These are phyloP conservation scores for Telfairia occidentalis DNA, from an alignment of 331 rosid genomes.

Conservation along the genomic window DNA sequence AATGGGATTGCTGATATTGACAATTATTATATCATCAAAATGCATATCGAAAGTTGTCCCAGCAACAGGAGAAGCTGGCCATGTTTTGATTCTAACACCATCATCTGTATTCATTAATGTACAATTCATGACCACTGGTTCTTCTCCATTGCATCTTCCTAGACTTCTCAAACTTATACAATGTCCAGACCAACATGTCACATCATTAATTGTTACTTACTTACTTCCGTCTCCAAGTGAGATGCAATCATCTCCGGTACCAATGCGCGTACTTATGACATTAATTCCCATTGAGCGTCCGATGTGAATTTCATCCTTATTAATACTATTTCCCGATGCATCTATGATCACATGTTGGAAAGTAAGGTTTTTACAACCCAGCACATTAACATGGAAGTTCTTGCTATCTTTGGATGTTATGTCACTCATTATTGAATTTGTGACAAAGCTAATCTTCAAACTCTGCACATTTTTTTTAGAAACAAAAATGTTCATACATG, in stretches of 20 bases:
- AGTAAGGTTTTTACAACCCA: neutral
- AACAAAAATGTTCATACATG: too few relatives aligned
- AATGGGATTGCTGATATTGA: conserved; percentile 25
- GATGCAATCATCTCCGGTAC: conserved; percentile 24
- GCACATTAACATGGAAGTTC: neutral
- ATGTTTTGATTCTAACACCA: conserved; percentile 45
- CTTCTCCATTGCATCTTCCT: conserved; percentile 21
- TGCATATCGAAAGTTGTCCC: conserved; percentile 8
- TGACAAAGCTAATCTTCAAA: neutral
- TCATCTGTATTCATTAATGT: conserved; percentile 13
- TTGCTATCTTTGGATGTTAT: conserved; percentile 11
- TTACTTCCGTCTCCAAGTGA: conserved; percentile 32
- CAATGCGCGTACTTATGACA: neutral
- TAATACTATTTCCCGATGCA: neutral
- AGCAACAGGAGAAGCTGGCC: conserved; percentile 19
- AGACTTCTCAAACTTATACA: conserved; percentile 38
- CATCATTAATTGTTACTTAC: neutral
- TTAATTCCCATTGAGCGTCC: conserved; percentile 1
- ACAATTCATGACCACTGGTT: conserved; percentile 21
- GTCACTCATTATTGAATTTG: neutral
- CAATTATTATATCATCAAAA: conserved; percentile 30
- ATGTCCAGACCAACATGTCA: conserved; percentile 44
- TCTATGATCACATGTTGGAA: neutral
- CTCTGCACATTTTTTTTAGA: neutral
- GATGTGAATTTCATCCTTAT: neutral